Base-by-base conservation (phyloP, 2,329 filamentous ascomycete genomes). In the Xylaria sp. region DNA sequence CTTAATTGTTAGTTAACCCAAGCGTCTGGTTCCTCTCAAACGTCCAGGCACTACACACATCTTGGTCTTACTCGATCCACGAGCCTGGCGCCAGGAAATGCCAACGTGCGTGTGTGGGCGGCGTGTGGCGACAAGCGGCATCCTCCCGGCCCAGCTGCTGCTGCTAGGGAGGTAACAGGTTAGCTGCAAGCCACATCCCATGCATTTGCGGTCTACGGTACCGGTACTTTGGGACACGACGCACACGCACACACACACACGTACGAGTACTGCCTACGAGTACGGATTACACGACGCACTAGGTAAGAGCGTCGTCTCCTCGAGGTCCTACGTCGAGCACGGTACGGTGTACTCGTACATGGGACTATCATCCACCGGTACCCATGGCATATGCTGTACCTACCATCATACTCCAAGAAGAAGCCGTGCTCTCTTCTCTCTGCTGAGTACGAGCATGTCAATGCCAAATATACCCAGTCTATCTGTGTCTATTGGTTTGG, bases 151-250 rank as follows among this genome's bases (percentile, higher is more conserved):
- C 53, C 55, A 60, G 49, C 4, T 35, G 4, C 23, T 30, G 23
- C 23, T 30, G 23, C 23, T 30, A 30, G 23, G 23, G 23, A 30
- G 23, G 23, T 5, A 30, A 30, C 23, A 30, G 23, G 49, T 7
- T 51, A 51, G 55, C 62, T 64, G 62, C 62, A 64, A 62, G 62
- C 62, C 60, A 64, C 62, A 37, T 56, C 44, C 52, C 60, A 62
- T 64, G 58, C 62, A 58, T 58, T 30, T 58, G 53, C 57, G 53
- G 53, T 11, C 55, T 16, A 57, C 23, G 23, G 23, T 30, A 30
- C 39, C 42, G 49, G 49, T 48, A 46, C 18, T 52, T 55, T 46
- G 23, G 54, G 59, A 47, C 47, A 56, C 57, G 44, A 50, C 57
- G 53, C 10, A 19, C 16, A 8, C 23, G 23, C 16, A 16, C 16